phyloP scores from a whole-genome alignment of 139 green algal species.

The Trebouxia sp. region DNA sequence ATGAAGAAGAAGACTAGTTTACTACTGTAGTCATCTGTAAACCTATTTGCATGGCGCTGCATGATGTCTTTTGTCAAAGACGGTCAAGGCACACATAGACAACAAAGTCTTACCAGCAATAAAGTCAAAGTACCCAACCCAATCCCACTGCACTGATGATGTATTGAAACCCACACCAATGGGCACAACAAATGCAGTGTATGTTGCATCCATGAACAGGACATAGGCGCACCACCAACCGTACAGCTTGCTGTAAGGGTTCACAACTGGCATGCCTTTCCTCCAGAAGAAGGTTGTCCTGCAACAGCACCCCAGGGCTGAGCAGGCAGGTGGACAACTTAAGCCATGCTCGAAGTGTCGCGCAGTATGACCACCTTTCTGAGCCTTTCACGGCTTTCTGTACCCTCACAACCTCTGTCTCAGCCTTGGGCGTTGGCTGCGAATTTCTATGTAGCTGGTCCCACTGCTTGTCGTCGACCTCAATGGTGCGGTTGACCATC shows the following conservation, averaged over 20 bases:
- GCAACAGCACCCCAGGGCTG: not conserved
- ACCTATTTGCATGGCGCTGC: not conserved
- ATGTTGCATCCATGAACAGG: slow-evolving; percentile 3
- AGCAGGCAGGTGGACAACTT: no score
- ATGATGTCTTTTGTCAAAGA: not conserved
- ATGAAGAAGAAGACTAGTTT: not conserved
- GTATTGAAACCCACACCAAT: slow-evolving; percentile 28
- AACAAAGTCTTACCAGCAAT: slow-evolving; percentile 12
- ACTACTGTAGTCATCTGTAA: not conserved
- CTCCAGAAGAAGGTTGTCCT: not conserved
- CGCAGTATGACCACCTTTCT: no score
- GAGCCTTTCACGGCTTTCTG: not conserved
- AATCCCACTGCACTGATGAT: not conserved
- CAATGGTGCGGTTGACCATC: slow-evolving; percentile 1
- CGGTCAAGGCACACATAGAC: not conserved
- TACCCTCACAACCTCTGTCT: not conserved
- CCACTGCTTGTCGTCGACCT: not conserved
- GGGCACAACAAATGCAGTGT: slow-evolving; percentile 30
- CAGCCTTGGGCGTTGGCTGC: not conserved
- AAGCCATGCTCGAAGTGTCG: no score
- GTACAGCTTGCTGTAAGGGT: not conserved
- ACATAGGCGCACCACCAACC: slow-evolving; percentile 9
- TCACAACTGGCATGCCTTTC: not conserved
- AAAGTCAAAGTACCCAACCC: slow-evolving; percentile 20
- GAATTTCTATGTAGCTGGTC: not conserved